Evolutionary conservation across 2,329 filamentous ascomycete species (phyloP), one percentile per base, ranked within the genome.

Genomic region (Cordyceps cateniannulata): DNA sequence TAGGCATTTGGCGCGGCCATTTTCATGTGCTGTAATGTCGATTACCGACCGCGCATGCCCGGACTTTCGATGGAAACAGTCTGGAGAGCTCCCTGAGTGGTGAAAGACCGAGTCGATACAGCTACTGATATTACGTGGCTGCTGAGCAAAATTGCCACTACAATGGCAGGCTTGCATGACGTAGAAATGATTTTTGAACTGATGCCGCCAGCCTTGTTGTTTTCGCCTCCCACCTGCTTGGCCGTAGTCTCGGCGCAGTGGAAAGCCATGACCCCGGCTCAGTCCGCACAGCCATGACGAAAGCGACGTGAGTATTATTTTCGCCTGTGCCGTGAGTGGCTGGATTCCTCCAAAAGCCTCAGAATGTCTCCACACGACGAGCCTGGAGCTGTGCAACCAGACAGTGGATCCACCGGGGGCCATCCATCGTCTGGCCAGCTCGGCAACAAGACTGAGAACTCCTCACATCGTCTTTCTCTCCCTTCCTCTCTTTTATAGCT

Each of bases 281-380:
- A 45, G 47, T 55, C 54, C 48, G 52, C 54, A 69, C 58, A 60
- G 62, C 66, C 60, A 69, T 70, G 68, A 69, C 68, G 68, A 70
- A 66, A 68, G 64, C 63, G 62, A 66, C 54, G 59, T 64, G 63
- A 65, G 65, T 67, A 70, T 70, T 69, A 69, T 70, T 68, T 70
- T 70, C 63, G 63, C 40, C 55, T 60, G 60, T 42, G 52, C 47
- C 35, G 20, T 62, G 60, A 61, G 27, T 61, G 59, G 59, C 51
- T 61, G 45, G 42, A 6, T 44, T 24, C 35, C 22, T 29, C 18
- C 51, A 29, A 55, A 55, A 54, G 44, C 59, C 49, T 48, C 59
- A 60, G 14, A 24, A 10, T 9, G 44, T 55, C 59, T 20, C 59
- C 59, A 61, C 59, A 48, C 29, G 6, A 32, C 32, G 32, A 42